Percentiles rank a stretch among this genome's conserved stretches.
These are phyloP conservation scores for Dryas drummondii DNA, from an alignment of 306 rosid genomes.

Conservation along the genomic window DNA sequence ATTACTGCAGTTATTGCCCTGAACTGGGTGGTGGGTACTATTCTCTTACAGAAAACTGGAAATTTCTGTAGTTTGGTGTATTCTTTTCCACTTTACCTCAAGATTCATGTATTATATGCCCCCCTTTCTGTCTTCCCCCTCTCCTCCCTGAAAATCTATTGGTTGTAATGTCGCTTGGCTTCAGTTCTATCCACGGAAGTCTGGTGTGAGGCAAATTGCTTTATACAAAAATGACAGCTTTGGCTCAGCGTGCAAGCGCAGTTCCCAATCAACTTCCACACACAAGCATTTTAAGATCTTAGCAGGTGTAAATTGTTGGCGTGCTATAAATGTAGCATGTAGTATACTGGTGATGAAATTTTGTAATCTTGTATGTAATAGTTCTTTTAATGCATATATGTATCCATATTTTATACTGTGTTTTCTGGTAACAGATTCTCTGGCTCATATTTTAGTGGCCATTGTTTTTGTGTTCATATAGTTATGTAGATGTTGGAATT, in stretches of 20 bases:
- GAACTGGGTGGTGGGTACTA: conserved; percentile 24
- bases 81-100: conserved; percentile 30
- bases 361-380: conserved; percentile 51
- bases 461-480: neutral
- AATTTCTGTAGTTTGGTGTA: conserved; percentile 23
- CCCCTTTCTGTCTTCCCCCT: conserved; percentile 7
- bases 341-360: conserved; percentile 42
- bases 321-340: conserved; percentile 38
- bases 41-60: conserved; percentile 23
- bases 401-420: neutral
- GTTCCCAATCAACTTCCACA: conserved; percentile 32
- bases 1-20: conserved; percentile 14
- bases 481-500: neutral
- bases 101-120: conserved; percentile 41
- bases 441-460: conserved; percentile 7
- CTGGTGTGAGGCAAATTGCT: conserved; percentile 30
- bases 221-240: conserved; percentile 26
- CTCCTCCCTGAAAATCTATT: conserved; percentile 19
- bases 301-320: conserved; percentile 54
- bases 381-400: conserved; percentile 22
- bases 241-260: conserved; percentile 39
- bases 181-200: conserved; percentile 13
- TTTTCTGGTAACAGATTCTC: too few relatives aligned
- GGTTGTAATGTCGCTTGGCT: conserved; percentile 11
- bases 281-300: conserved; percentile 25